A percentile compares a stretch with the other conserved stretches of the same genome.
phyloP scores from a whole-genome alignment of 164 flowering plant species.

The Amborella trichopoda region DNA sequence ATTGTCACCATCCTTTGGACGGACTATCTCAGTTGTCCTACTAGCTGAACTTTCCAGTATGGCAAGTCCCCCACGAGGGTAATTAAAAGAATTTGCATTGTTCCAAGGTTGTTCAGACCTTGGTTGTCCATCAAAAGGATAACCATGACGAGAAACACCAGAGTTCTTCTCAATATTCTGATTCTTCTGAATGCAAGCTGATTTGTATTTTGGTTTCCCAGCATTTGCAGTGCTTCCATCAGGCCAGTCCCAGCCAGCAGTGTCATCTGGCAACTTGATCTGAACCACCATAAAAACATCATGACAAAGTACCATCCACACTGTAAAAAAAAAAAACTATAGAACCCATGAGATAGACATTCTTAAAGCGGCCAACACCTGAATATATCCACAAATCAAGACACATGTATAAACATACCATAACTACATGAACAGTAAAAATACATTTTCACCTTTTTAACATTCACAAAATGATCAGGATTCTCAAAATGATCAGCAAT shows the following conservation, averaged over 20 bases:
- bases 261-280: constrained; percentile 61
- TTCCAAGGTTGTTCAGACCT: constrained; percentile 15
- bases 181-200: constrained; percentile 4
- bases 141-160: constrained; percentile 14
- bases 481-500: too few species aligned
- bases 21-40: too few species aligned
- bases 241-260: constrained; percentile 69
- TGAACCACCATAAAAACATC: constrained; percentile 53
- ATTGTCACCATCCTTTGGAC: too few species aligned
- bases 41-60: constrained; percentile 5
- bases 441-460: too few species aligned
- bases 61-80: constrained; percentile 7
- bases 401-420: too few species aligned
- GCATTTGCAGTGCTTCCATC: constrained; percentile 31
- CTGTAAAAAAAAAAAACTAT: too few species aligned
- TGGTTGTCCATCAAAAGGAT: constrained; percentile 16
- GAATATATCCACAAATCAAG: too few species aligned
- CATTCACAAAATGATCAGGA: too few species aligned
- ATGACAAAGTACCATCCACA: constrained; percentile 31
- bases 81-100: constrained; percentile 10
- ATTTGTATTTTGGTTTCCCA: constrained; percentile 21
- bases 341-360: too few species aligned
- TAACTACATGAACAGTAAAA: too few species aligned
- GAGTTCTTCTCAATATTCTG: constrained; percentile 16
- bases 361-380: too few species aligned